phyloP scores from a whole-genome alignment of 1,284 basidiomycete genomes.

The Vanrija sp. region DNA sequence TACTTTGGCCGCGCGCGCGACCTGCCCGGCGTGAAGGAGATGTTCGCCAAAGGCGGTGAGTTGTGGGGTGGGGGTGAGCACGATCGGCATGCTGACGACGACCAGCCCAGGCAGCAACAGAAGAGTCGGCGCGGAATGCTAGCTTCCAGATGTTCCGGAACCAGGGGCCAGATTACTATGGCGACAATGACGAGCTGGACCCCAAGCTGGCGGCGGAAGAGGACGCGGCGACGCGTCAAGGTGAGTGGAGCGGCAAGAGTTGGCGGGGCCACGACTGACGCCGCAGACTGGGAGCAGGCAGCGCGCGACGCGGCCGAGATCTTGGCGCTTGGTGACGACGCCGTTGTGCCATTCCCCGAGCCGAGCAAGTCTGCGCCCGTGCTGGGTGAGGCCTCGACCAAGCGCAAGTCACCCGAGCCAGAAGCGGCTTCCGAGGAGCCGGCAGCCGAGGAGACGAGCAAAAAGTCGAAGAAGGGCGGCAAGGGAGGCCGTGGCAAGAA shows the following conservation, averaged over 20 bases:
- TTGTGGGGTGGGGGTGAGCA: not conserved
- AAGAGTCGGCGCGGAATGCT: constrained; percentile 64
- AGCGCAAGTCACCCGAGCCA: constrained; percentile 10
- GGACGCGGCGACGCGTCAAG: constrained; percentile 65
- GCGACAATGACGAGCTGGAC: constrained; percentile 83
- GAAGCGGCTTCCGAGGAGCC: constrained; percentile 11
- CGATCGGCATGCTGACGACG: not conserved
- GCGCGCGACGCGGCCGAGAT: constrained; percentile 20
- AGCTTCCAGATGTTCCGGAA: constrained; percentile 86
- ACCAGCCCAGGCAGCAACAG: constrained; percentile 67
- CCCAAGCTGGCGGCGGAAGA: constrained; percentile 68
- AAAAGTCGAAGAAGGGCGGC: constrained; percentile 48
- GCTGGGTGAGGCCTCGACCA: constrained; percentile 3
- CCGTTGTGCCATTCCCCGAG: constrained; percentile 11
- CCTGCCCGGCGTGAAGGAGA: constrained; percentile 88
- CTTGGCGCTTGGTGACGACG: constrained; percentile 13
- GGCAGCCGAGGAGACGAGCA: not conserved
- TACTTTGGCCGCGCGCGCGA: constrained; percentile 98
- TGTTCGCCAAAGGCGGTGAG: constrained; percentile 77
- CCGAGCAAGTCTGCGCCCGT: not conserved
- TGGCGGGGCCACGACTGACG: not conserved
- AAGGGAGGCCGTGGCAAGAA: constrained; percentile 66
- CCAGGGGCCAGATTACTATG: constrained; percentile 84
- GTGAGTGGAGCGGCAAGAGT: constrained; percentile 50
- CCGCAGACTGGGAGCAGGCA: constrained; percentile 67